Percentiles rank a stretch among this genome's conserved stretches.
phyloP scores from a whole-genome alignment of 1,139 yeast genomes.

The Chernovozyma sophiae-reginae region DNA sequence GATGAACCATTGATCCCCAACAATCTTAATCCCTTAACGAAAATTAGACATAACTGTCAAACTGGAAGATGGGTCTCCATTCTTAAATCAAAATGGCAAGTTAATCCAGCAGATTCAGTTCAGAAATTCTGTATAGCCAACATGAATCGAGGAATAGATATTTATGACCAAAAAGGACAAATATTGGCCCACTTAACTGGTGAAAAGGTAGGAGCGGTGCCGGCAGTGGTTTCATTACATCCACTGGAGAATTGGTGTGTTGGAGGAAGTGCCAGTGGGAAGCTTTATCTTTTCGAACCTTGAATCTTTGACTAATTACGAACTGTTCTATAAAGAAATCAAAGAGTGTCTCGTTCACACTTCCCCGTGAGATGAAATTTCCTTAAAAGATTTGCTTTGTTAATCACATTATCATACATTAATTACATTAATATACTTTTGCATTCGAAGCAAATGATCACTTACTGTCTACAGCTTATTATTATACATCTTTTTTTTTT shows the following conservation, averaged over 20 bases:
- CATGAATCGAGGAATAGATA: conserved; percentile 83
- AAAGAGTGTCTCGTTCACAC: no score
- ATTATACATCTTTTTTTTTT: conserved; percentile 1
- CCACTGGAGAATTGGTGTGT: conserved; percentile 85
- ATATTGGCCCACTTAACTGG: conserved; percentile 72
- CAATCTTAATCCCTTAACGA: conserved; percentile 51
- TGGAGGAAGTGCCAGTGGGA: conserved; percentile 96
- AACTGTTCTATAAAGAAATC: no score
- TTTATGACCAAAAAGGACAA: conserved; percentile 71
- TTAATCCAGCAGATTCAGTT: conserved; percentile 60
- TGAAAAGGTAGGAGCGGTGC: conserved; percentile 71
- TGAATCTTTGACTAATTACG: no score
- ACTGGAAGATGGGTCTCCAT: conserved; percentile 97
- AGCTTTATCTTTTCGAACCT: conserved; percentile 62
- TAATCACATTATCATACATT: no score
- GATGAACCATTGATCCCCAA: conserved; percentile 15
- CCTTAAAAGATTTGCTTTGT: no score
- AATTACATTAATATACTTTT: no score
- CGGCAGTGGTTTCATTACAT: conserved; percentile 82
- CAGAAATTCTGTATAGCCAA: conserved; percentile 89
- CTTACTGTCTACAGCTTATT: no score
- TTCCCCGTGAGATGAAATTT: no score
- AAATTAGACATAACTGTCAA: conserved; percentile 84
- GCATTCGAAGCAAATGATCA: no score
- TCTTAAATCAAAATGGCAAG: conserved; percentile 81